Evolutionary conservation across 2,329 filamentous ascomycete species (phyloP), one percentile per base, ranked within the genome.

Genomic region (Pseudogymnoascus sp.): DNA sequence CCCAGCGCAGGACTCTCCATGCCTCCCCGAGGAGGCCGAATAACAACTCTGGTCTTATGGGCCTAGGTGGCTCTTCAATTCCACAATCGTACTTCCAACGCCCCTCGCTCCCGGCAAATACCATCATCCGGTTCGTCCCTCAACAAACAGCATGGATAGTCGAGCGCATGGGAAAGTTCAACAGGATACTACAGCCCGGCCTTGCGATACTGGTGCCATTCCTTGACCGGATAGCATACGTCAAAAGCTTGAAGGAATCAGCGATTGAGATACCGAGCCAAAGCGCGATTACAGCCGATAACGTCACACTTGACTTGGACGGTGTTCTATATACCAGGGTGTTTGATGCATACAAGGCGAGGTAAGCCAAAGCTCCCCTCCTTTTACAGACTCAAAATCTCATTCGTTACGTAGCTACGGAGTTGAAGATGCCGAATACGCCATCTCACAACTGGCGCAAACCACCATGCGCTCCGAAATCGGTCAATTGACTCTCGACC

Each of bases 81-180:
- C 84, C 88, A 37, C 83, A 88, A 6, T 87, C 89, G n/a, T 96
- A 96, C 78, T 96, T 96, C 77, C 88, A 89, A 73, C 84, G 84
- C 67, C 80, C 82, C 11, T 81, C 83, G 22, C 82, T 97, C 61
- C 95, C 95, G 28, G 90, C 93, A 69, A 99, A 99, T 78, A 99
- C 95, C 3, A 82, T 99, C 66, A 82, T 99, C 71, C 91, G 93
- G 65, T 99, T 98, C 77, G 95, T 99, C 43, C 95, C 95, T n/a
- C 95, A 99, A 78, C 95, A 99, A 81, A 98, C 93, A 70, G 95
- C 95, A 76, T 99, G 95, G 95, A 93, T 99, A 65, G 95, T 99
- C 63, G 95, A 99, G 84, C 93, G 95, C 73, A 99, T 99, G 95
- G 95, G 95, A 72, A 95, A 93, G 78, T 99, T 96, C 80, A 89